These are phyloP conservation scores for Cyclotella atomus DNA, from an alignment of 108 stramenopile genomes.

Conservation along the genomic window DNA sequence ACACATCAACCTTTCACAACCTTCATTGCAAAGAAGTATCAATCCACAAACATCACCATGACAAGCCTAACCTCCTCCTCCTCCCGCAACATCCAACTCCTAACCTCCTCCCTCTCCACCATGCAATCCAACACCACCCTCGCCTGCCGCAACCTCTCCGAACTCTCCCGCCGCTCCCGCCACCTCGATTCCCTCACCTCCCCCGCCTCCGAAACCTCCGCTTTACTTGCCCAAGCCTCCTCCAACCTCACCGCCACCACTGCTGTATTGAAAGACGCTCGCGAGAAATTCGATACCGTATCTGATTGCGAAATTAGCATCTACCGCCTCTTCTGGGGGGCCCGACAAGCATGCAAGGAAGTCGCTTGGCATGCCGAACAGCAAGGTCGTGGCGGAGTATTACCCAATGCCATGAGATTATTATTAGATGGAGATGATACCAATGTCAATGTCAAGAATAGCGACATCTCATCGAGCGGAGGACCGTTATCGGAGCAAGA, in stretches of 20 bases:
- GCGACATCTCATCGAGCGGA: background rate
- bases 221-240: constrained; percentile 58
- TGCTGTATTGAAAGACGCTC: constrained; percentile 67
- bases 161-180: constrained; percentile 66
- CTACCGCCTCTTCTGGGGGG: constrained; percentile 66
- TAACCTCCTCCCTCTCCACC: constrained; percentile 51
- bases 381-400: constrained; percentile 35
- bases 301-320: constrained; percentile 81
- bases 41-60: too few relatives aligned
- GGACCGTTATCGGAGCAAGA: constrained; percentile 76
- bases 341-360: constrained; percentile 45
- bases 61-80: too few relatives aligned
- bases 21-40: too few relatives aligned
- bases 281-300: constrained; percentile 88
- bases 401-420: constrained; percentile 29
- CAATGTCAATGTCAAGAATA: constrained; percentile 27
- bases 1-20: too few relatives aligned
- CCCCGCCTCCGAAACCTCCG: constrained; percentile 81
- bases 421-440: constrained; percentile 27
- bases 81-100: too few relatives aligned
- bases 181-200: constrained; percentile 81
- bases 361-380: constrained; percentile 54
- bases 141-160: constrained; percentile 65
- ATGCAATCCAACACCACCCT: constrained; percentile 63
- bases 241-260: constrained; percentile 71